Percentiles rank a stretch among this genome's conserved stretches.
Evolutionary conservation across 176 grass and related monocot genomes (phyloP).

Genomic region (Pontederia paniculata): DNA sequence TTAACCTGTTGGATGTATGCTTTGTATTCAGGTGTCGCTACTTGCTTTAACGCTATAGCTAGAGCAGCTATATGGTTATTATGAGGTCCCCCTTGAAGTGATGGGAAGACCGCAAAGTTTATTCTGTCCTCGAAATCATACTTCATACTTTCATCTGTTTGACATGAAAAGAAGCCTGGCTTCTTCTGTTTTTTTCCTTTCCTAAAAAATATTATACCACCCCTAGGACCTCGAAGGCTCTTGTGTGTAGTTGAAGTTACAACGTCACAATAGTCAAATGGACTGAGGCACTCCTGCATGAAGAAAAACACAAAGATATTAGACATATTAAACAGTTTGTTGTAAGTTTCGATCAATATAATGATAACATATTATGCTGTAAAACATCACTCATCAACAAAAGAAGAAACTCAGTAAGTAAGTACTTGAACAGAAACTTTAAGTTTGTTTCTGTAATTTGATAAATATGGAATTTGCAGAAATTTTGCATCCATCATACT

Average conservation of each 20-base stretch:
- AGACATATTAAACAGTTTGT: background rate
- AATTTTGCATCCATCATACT: too few relatives aligned
- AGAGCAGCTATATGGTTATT: conserved; percentile 63
- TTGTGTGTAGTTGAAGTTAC: conserved; percentile 78
- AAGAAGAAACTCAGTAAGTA: too few relatives aligned
- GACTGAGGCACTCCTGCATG: conserved; percentile 47
- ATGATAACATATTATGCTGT: too few relatives aligned
- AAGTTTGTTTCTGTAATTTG: too few relatives aligned
- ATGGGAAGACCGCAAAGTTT: conserved; percentile 71
- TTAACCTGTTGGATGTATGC: conserved; percentile 64
- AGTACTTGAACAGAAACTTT: too few relatives aligned
- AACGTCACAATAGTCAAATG: conserved; percentile 65
- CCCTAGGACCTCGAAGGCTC: conserved; percentile 49
- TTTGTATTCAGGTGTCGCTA: conserved; percentile 47
- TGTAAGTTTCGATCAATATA: too few relatives aligned
- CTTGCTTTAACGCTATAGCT: conserved; percentile 57
- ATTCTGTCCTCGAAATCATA: conserved; percentile 68
- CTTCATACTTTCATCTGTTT: conserved; percentile 22
- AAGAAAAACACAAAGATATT: background rate
- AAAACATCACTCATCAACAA: too few relatives aligned
- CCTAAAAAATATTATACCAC: conserved; percentile 65
- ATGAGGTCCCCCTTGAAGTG: conserved; percentile 64
- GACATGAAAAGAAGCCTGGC: background rate
- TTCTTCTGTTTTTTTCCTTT: conserved; percentile 33
- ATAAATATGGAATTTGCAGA: too few relatives aligned